phyloP scores from a whole-genome alignment of 2,329 filamentous ascomycete species.

The Aspergillus aculeatus region DNA sequence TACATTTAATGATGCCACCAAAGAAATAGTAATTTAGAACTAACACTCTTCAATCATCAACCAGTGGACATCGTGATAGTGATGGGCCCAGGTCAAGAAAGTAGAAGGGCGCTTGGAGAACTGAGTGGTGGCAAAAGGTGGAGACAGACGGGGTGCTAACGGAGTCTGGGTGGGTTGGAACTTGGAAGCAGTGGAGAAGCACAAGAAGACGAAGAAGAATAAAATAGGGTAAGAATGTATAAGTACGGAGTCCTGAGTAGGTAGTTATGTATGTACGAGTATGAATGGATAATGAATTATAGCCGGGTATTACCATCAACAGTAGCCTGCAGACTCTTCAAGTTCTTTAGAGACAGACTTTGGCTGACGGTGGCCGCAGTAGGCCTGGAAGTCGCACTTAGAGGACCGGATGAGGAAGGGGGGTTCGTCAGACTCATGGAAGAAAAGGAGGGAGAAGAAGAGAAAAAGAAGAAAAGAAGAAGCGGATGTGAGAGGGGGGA shows the following conservation, averaged over 20 bases:
- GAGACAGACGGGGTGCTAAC: background rate
- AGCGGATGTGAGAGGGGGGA: no score
- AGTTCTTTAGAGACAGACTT: conserved; percentile 39
- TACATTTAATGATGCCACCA: conserved; percentile 3
- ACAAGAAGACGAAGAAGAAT: conserved; percentile 1
- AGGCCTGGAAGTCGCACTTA: conserved; percentile 39
- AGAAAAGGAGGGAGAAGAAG: conserved; percentile 3
- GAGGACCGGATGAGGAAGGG: conserved; percentile 40
- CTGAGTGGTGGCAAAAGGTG: conserved; percentile 11
- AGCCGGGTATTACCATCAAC: conserved; percentile 46
- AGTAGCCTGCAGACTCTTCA: conserved; percentile 41
- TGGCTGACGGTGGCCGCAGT: conserved; percentile 30
- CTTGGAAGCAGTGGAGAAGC: background rate
- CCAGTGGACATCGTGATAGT: conserved; percentile 12
- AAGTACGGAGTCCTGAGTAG: no score
- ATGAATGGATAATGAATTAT: conserved; percentile 9
- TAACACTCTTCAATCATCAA: conserved; percentile 4
- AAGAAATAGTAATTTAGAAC: background rate
- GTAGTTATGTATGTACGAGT: no score
- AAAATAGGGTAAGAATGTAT: conserved; percentile 2
- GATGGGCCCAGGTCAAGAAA: conserved; percentile 11
- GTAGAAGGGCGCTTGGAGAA: background rate
- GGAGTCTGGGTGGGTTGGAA: background rate
- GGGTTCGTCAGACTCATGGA: conserved; percentile 46
- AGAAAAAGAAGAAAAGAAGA: conserved; percentile 3